Evolutionary conservation across 2,329 filamentous ascomycete genomes (phyloP), one percentile per base, ranked within the genome.

Genomic region (Graphiopsis chlorocephala): DNA sequence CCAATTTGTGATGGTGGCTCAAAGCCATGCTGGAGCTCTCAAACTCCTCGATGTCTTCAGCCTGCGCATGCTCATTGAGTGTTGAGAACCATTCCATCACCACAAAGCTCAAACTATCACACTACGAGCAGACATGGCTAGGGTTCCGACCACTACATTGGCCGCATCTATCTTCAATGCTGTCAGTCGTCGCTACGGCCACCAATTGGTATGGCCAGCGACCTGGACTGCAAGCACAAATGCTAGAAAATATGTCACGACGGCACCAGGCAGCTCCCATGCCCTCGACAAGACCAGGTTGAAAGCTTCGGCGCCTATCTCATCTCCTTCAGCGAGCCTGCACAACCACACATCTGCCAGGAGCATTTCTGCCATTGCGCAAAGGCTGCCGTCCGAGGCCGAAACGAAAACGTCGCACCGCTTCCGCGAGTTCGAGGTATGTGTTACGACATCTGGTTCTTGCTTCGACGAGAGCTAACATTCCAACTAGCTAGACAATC

Each of bases 401-500:
- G 65, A 66, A 20, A 58, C 26, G 5, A 38, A 53, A 14, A 48
- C 55, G 5, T 55, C 52, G n/a, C 68, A 68, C 38, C 66, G 68
- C 4, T 68, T 71, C 20, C 64, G 67, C 3, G 69, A 71, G 58
- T 70, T 71, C 45, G 67, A 70, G 60, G 69, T 70, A 56, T 33
- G 62, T 38, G 15, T 63, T 28, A 12, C 26, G 10, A 17, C 17
- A 35, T 17, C 0, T 7, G 7, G 3, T 17, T n/a, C 17, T 25
- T 11, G 11, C 11, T 20, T 20, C 10, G 23, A 52, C 4, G 14
- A 3, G 14, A 20, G 17, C 62, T 57, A 17, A 57, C n/a, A 4
- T 11, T 29, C n/a, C 26, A 4, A 23, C 5, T 26, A 64, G 63
- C 65, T 69, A 4, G 60, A 69, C 48, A 64, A 67, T 20, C 67